Percentiles rank a stretch among this genome's conserved stretches.
Evolutionary conservation across 768 basidiomycete species (phyloP).

Genomic region (Kwoniella botswanensis): DNA sequence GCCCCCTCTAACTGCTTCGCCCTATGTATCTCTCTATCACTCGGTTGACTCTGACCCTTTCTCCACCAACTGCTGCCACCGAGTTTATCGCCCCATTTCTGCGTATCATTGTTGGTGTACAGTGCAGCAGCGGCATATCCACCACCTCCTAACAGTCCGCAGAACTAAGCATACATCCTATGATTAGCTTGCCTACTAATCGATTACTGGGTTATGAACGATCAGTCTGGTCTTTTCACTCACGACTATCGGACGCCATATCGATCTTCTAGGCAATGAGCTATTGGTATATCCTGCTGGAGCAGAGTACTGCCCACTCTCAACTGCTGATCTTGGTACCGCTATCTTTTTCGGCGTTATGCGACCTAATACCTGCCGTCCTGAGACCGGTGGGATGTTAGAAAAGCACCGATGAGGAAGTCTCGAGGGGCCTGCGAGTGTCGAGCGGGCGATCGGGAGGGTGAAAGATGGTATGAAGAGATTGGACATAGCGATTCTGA

Average conservation of each 20-base stretch:
- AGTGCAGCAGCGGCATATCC: slow-evolving; percentile 47
- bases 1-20: slow-evolving; percentile 52
- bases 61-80: slow-evolving; percentile 52
- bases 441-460: neutral
- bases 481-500: neutral
- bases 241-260: slow-evolving; percentile 49
- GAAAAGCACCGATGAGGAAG: slow-evolving; percentile 6
- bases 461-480: neutral
- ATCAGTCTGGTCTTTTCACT: no score
- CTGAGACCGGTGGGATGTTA: neutral
- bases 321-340: slow-evolving; percentile 32
- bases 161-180: slow-evolving; percentile 41
- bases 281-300: slow-evolving; percentile 1
- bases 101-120: slow-evolving; percentile 55
- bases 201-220: neutral
- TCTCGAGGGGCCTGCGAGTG: slow-evolving; percentile 15
- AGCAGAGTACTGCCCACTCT: slow-evolving; percentile 1
- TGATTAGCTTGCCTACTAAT: neutral
- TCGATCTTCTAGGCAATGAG: slow-evolving; percentile 34
- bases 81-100: slow-evolving; percentile 48
- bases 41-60: slow-evolving; percentile 39
- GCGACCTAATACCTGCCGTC: slow-evolving; percentile 42
- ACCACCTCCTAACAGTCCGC: slow-evolving; percentile 45
- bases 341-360: slow-evolving; percentile 54
- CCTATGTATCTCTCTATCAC: slow-evolving; percentile 52